Base-by-base conservation (phyloP, 768 basidiomycete genomes). In the Rhodotorula babjevae region DNA sequence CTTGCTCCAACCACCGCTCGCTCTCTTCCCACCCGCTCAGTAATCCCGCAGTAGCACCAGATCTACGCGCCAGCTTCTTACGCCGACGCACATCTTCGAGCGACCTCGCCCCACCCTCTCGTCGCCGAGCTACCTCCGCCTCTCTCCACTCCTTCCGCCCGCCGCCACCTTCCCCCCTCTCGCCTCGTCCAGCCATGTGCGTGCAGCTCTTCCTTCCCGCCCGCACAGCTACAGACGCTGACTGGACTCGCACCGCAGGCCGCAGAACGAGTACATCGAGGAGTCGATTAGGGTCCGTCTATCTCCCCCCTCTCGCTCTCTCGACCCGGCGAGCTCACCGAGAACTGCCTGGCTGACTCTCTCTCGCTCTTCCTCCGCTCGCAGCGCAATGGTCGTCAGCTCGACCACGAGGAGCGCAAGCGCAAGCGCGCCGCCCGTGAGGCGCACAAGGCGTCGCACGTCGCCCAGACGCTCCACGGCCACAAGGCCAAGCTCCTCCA, bases 401-500 rank as follows among this genome's bases (percentile, higher is more conserved):
- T 97, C 84, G 94, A 99, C 84, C 87, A 95, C 82, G 93, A 90
- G 82, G 96, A 99, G 84, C 87, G 88, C 79, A 95, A 90, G 92
- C 83, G 83, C 73, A 84, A 84, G 81, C 75, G 80, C 66, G 77
- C 79, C 14, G 83, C 83, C 42, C 81, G 83, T 65, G 78, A 81
- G 67, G 80, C 78, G 0, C 83, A 83, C 81, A 83, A 83, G 73
- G 83, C 88, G 27, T 98, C 96, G 53, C 87, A 89, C 27, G 82
- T 87, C 64, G 92, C 95, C 25, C 95, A 98, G 83, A 93, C 93
- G 80, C 87, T 91, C 47, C 95, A 96, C 78, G 96, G 96, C 82
- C 84, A 96, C 77, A 97, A 95, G 83, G 96, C 93, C 75, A 99
- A 99, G 82, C 85, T 98, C n/a, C 88, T 97, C 15, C 96, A 99